Percentiles rank a stretch among this genome's conserved stretches.
These are phyloP conservation scores for Lasiodiplodia citricola DNA, from an alignment of 2,329 filamentous ascomycete species.

Conservation along the genomic window DNA sequence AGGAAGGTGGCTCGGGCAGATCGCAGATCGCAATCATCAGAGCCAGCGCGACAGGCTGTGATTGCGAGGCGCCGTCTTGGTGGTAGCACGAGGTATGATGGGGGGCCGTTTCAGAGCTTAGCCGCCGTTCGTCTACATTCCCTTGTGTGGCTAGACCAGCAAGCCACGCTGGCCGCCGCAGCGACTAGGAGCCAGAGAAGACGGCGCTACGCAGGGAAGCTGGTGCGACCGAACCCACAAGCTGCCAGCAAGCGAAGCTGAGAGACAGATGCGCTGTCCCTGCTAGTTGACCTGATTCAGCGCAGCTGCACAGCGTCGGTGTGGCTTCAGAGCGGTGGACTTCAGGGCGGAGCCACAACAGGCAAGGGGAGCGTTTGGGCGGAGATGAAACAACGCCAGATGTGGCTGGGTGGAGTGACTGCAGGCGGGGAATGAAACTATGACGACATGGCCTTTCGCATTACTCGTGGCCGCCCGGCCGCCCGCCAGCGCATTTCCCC, in stretches of 20 bases:
- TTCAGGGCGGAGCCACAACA: background rate
- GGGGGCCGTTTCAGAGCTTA: conserved; percentile 12
- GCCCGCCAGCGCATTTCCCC: background rate
- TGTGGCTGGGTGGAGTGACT: conserved; percentile 1
- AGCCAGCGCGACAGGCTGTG: conserved; percentile 5
- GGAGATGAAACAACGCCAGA: background rate
- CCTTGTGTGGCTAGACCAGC: background rate
- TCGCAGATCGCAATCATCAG: conserved; percentile 17
- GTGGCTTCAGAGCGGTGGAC: background rate
- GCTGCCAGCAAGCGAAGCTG: background rate
- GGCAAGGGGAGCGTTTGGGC: conserved; percentile 3
- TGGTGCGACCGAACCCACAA: background rate
- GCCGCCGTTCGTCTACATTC: conserved; percentile 20
- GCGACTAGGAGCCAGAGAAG: background rate
- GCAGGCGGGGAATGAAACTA: background rate
- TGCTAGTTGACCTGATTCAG: background rate
- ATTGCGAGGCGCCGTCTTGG: background rate
- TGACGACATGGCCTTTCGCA: background rate
- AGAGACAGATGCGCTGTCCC: background rate
- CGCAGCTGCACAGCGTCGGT: background rate
- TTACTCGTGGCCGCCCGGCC: background rate
- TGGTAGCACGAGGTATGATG: conserved; percentile 10
- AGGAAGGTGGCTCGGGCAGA: background rate
- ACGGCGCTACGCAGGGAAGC: background rate
- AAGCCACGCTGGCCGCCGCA: background rate